Base-by-base conservation (phyloP, 257 asterid genomes). In the Solanum bulbocastanum region DNA sequence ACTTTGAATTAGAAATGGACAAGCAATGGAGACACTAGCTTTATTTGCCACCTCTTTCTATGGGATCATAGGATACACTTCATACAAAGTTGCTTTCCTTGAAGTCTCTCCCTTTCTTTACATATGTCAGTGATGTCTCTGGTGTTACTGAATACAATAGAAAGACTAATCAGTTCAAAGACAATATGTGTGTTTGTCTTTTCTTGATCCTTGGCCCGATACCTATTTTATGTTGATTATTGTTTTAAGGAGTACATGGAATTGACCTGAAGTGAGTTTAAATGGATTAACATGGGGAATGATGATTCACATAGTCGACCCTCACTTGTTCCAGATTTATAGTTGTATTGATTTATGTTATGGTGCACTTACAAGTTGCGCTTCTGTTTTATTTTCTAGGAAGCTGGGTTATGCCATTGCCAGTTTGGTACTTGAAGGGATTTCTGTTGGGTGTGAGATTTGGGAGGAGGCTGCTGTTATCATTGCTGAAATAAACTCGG, bases 381-480 rank as follows among this genome's bases (percentile, higher is more conserved):
- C 84, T 58, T 65, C 84, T 33, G 62, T 88, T 23, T 78, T 42
- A n/a, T 82, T 46, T 83, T 89, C 83, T 90, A 96, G 99, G 96
- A 91, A 91, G 87, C 90, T 94, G 90, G 94, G 93, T 65, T 91
- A 73, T 90, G 92, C 92, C 87, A 93, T 97, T 89, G 94, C 97
- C 87, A 90, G 90, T 88, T 89, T 95, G 92, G 89, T 85, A 88
- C 92, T 97, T 87, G 87, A 90, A 36, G 92, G 90, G 83, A 92
- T 93, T 86, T 90, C 90, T 60, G 81, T 92, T 35, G 96, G 92
- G 89, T 94, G 93, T 81, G 94, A 93, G 93, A 93, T 90, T 84
- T 88, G 97, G 95, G 98, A 95, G 91, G 93, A 94, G 91, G 91
- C 94, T 89, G 93, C 94, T 56, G 85, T 87, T 37, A 79, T 96